These are phyloP conservation scores for Coemansia sp. DNA, from an alignment of 192 early-diverging fungal genomes.

Conservation along the genomic window DNA sequence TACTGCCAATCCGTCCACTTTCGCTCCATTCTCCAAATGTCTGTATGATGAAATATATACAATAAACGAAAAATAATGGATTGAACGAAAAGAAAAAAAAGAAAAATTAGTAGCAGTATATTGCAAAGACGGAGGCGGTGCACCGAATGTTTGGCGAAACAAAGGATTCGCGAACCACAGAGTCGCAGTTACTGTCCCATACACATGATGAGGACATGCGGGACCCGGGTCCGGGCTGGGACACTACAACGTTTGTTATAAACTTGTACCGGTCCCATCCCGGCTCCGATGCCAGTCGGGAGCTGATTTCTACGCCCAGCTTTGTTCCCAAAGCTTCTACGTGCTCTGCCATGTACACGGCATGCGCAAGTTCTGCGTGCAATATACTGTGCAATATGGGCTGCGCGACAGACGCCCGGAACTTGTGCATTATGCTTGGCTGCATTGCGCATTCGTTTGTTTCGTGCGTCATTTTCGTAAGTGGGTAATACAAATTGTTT, in stretches of 20 bases:
- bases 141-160: constrained; percentile 21
- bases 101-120: constrained; percentile 20
- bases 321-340: constrained; percentile 17
- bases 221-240: constrained; percentile 38
- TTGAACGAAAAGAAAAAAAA: not conserved
- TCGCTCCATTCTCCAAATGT: constrained; percentile 3
- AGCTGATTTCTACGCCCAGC: constrained; percentile 27
- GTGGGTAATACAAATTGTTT: no score
- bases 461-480: not conserved
- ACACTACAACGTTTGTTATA: constrained; percentile 34
- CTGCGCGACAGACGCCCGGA: constrained; percentile 19
- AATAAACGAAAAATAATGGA: constrained; percentile 4
- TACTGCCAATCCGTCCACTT: constrained; percentile 55
- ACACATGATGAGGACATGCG: constrained; percentile 30
- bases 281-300: constrained; percentile 20
- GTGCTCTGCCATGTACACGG: constrained; percentile 21
- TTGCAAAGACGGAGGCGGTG: constrained; percentile 31
- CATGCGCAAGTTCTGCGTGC: constrained; percentile 20
- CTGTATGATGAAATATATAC: not conserved
- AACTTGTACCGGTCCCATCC: constrained; percentile 47
- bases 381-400: constrained; percentile 24
- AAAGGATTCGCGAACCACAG: constrained; percentile 28
- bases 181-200: constrained; percentile 32
- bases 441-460: not conserved
- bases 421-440: constrained; percentile 26